Base-by-base conservation (phyloP, 306 rosid genomes). In the Glycine tomentella region DNA sequence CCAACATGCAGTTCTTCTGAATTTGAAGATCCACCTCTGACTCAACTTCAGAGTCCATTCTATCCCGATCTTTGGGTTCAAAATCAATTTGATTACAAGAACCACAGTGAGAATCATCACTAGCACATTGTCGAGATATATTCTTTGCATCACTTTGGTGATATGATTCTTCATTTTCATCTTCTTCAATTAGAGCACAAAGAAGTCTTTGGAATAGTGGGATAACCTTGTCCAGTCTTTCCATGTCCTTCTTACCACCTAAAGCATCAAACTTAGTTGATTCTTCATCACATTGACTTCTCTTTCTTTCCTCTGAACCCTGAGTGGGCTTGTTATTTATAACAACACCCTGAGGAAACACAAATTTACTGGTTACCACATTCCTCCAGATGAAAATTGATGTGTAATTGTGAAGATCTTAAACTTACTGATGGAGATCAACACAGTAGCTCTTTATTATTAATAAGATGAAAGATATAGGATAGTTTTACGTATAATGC, bases 21-120 rank as follows among this genome's bases (percentile, higher is more conserved):
- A 71, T 83, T 68, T 78, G 93, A 66, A 84, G 58, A 84, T 89
- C 93, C 51, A 82, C 92, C 49, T 77, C 80, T 3, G 97, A 92
- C 85, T 94, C 98, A 80, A 86, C 97, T 84, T 94, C 98, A 79
- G 90, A 89, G 75, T 94, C 97, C 72, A 91, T 81, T 85, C 88
- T 87, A 71, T 92, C 97, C 86, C 92, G 82, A 81, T 91, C 97
- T 91, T 85, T 92, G 86, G 92, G 87, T 70, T 91, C 98, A 82
- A 89, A 82, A 52, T 91, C 98, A 56, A 84, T 83, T 65, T 81
- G 97, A 87, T 88, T 92, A 92, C 97, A 92, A 51, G 98, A 92
- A 71, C 92, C 95, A 79, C 97, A 90, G 77, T 88, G 93, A 87
- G 98, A 94, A 88, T 92, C 97, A 83, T 94, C 98, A 87, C 97